phyloP scores from a whole-genome alignment of 2,329 filamentous ascomycete species.

The Pseudogymnoascus sp. region DNA sequence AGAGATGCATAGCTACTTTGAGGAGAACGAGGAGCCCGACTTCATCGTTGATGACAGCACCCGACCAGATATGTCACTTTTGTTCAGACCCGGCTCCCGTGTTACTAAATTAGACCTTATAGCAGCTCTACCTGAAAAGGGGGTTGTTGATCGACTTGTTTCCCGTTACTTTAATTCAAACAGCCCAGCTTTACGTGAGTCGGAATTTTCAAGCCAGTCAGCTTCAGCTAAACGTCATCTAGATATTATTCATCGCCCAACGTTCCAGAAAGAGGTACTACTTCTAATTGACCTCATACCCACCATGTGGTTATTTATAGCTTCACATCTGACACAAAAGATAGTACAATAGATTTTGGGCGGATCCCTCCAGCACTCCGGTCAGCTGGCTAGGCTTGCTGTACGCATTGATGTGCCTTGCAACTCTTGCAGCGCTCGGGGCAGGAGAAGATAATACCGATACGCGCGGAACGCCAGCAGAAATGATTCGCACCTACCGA shows the following conservation, averaged over 20 bases:
- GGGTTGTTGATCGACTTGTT: conserved; percentile 42
- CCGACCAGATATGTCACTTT: conserved; percentile 30
- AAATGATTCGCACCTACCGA: conserved; percentile 42
- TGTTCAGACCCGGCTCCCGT: conserved; percentile 32
- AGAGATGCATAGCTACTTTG: conserved; percentile 50
- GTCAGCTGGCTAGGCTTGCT: conserved; percentile 45
- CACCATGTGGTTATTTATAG: conserved; percentile 11
- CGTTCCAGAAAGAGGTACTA: conserved; percentile 39
- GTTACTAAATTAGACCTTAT: conserved; percentile 40
- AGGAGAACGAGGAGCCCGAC: conserved; percentile 31
- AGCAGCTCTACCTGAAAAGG: conserved; percentile 39
- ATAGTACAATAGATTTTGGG: conserved; percentile 44
- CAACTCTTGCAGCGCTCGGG: conserved; percentile 35
- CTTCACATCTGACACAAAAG: conserved; percentile 9
- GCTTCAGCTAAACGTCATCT: conserved; percentile 12
- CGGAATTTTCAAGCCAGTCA: not conserved
- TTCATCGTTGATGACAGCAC: conserved; percentile 26
- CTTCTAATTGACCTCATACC: not conserved
- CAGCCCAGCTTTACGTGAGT: conserved; percentile 44
- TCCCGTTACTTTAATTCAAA: conserved; percentile 47
- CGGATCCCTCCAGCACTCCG: conserved; percentile 33
- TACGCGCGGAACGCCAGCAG: conserved; percentile 37
- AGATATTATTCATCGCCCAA: conserved; percentile 48
- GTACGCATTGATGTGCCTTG: conserved; percentile 27
- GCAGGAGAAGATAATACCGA: conserved; percentile 39